These are phyloP conservation scores for Aspergillus bombycis DNA, from an alignment of 2,329 filamentous ascomycete species.

Conservation along the genomic window DNA sequence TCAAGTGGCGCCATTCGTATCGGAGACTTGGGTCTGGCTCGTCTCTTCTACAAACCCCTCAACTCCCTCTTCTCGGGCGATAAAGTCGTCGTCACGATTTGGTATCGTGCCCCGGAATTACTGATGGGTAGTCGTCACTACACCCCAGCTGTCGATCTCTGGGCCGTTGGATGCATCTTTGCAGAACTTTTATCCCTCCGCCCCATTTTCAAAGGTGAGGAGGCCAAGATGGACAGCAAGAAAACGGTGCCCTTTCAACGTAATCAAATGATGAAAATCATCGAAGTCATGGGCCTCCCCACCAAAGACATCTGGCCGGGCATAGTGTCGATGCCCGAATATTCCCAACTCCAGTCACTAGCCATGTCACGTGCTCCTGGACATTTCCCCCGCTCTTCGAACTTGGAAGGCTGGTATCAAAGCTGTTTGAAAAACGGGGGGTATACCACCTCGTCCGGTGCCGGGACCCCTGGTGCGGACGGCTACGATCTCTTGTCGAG, in stretches of 20 bases:
- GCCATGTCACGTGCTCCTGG: constrained; percentile 48
- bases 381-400: constrained; percentile 56
- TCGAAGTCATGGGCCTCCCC: constrained; percentile 91
- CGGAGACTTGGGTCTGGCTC: constrained; percentile 87
- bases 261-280: constrained; percentile 99
- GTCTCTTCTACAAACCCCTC: constrained; percentile 90
- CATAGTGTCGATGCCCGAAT: constrained; percentile 84
- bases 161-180: constrained; percentile 98
- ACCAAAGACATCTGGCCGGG: constrained; percentile 88
- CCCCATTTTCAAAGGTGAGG: constrained; percentile 97
- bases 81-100: constrained; percentile 98
- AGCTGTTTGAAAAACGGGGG: constrained; percentile 65
- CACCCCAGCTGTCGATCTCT: constrained; percentile 94
- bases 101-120: constrained; percentile 95
- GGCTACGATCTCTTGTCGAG: constrained; percentile 81
- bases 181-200: constrained; percentile 87
- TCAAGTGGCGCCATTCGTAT: constrained; percentile 89
- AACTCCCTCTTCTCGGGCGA: constrained; percentile 91
- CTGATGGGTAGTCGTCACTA: constrained; percentile 93
- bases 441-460: constrained; percentile 52
- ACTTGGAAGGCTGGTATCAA: constrained; percentile 80
- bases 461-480: constrained; percentile 68
- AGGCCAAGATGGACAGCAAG: constrained; percentile 98
- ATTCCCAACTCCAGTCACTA: constrained; percentile 65
- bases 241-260: constrained; percentile 96